Conservation (phyloP, 768 basidiomycete species). For the Tricholoma furcatifolium region DNA sequence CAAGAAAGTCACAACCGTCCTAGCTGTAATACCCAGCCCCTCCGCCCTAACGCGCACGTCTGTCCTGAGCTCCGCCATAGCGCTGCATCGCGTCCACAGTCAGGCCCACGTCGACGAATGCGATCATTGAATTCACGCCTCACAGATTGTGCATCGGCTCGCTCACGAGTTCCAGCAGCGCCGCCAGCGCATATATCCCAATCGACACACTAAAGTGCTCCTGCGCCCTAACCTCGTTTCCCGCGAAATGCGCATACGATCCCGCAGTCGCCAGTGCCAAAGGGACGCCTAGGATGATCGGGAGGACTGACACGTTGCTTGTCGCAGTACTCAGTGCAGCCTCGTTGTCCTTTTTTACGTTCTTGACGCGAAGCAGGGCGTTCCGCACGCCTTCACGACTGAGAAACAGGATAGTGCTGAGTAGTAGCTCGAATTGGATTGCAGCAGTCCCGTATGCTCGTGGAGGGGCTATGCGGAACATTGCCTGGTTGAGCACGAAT, state of each 20-base stretch:
- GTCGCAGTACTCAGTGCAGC: constrained; percentile 18
- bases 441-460: constrained; percentile 86
- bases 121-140: constrained; percentile 18
- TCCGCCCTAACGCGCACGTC: constrained; percentile 80
- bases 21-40: constrained; percentile 74
- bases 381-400: constrained; percentile 92
- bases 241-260: constrained; percentile 56
- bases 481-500: constrained; percentile 84
- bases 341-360: not conserved
- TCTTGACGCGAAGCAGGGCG: constrained; percentile 65
- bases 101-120: constrained; percentile 8
- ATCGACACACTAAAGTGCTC: constrained; percentile 65
- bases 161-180: constrained; percentile 72
- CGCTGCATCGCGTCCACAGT: constrained; percentile 35
- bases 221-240: constrained; percentile 55
- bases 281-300: constrained; percentile 66
- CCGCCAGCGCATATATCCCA: constrained; percentile 68
- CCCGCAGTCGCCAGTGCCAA: constrained; percentile 51
- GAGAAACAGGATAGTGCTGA: constrained; percentile 88
- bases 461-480: constrained; percentile 82
- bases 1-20: constrained; percentile 71
- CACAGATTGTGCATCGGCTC: constrained; percentile 83
- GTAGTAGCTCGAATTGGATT: constrained; percentile 90
- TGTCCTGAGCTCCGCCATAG: constrained; percentile 67
- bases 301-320: constrained; percentile 59